Evolutionary conservation across 305 asterid genomes (phyloP).

Genomic region (Fraxinus velutina): DNA sequence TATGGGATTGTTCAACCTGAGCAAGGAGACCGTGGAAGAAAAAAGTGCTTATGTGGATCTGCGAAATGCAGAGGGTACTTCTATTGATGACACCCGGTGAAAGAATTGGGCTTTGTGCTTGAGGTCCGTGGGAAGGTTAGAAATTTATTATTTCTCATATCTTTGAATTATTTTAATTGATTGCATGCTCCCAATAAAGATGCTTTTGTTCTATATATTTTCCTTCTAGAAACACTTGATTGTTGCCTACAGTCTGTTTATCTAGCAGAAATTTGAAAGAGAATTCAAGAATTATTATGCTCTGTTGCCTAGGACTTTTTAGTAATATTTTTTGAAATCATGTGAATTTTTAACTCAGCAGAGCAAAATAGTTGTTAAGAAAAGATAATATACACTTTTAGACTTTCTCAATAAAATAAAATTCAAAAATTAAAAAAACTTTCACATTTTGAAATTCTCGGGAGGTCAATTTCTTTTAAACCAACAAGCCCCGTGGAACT

Average conservation of each 20-base stretch:
- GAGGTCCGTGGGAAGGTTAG: constrained; percentile 33
- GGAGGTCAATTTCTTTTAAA: background rate
- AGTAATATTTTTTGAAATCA: background rate
- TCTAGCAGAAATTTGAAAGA: background rate
- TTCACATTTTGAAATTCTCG: background rate
- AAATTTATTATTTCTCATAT: background rate
- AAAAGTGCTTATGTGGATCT: constrained; percentile 72
- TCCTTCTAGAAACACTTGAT: constrained; percentile 34
- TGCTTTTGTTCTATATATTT: background rate
- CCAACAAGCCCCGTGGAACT: background rate
- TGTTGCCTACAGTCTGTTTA: background rate
- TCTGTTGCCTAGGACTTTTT: background rate
- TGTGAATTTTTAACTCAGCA: background rate
- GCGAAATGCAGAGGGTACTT: constrained; percentile 74
- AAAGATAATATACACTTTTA: background rate
- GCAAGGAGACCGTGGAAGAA: constrained; percentile 55
- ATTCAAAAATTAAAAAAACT: background rate
- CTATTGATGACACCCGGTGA: constrained; percentile 35
- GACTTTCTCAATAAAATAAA: background rate
- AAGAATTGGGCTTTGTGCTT: constrained; percentile 22
- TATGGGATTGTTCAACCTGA: constrained; percentile 60
- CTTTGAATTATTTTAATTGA: background rate
- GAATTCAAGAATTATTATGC: background rate
- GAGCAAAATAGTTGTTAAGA: background rate
- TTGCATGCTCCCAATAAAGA: background rate